Base-by-base conservation (phyloP, 1,284 basidiomycete species). In the Cryptococcus depauperatus region DNA sequence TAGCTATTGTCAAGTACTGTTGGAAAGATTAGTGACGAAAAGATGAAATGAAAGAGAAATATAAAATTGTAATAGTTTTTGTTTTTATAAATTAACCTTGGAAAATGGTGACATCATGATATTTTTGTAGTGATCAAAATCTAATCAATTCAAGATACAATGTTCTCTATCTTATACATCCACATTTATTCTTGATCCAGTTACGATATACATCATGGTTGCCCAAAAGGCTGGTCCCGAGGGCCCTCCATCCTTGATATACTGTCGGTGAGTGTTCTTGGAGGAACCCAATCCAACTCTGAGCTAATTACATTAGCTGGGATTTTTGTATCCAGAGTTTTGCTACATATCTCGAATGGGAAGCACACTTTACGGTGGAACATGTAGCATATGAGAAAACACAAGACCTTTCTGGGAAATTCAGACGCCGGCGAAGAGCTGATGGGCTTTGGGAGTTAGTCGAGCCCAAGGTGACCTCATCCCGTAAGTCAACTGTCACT, bases 301-400 rank as follows among this genome's bases (percentile, higher is more conserved):
- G 39, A 28, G 16, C 14, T 14, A 28, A 18, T 28, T 21, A 16
- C 11, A 14, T 14, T 33, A 52, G 50, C 27, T 52, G 50, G 50
- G 47, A 52, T 23, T 48, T 39, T 30, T 52, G 50, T 22, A n/a
- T 29, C 10, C 35, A 35, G 4, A 44, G 41, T 8, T 52, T 48
- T 33, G 10, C 34, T 14, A 30, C 47, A 1, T 48, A 43, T 13
- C 13, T 35, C 11, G 50, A 52, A 16, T 52, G 50, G 50, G 46
- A 52, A 35, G 34, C 33, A 4, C 50, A 52, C 21, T 52, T 52
- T 25, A 32, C 29, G 13, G 35, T 52, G 2, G 50, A 48, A 16
- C 50, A 52, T 37, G 41, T 48, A 21, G 39, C 50, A 8, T 30
- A 46, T 37, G 39, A 42, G 16, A 35, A 40, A 32, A 37, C 48